Base-by-base conservation (phyloP, 2,329 filamentous ascomycete species). In the Aspergillus sp. region DNA sequence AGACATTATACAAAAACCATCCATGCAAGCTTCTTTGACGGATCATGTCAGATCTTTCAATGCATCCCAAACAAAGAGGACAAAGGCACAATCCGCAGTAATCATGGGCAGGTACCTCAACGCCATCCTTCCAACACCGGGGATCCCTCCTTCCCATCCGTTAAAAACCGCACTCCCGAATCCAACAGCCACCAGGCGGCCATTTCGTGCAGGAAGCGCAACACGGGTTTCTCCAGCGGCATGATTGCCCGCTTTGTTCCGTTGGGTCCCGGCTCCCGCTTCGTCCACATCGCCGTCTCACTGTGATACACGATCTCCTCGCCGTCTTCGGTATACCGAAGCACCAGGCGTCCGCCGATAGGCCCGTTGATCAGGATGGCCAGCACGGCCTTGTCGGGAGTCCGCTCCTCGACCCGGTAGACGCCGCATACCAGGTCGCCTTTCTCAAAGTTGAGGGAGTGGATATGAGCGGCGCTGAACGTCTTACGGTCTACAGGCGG, bases 151-250 rank as follows among this genome's bases (percentile, higher is more conserved):
- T 63, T 59, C 47, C 65, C 24, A 24, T 60, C 60, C 47, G 52
- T 58, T 56, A 72, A 33, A 61, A 68, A 71, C 19, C 45, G 46
- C 17, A 66, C 59, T 4, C 68, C 69, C 9, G 66, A 69, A 50
- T 68, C 68, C 48, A 72, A 47, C 51, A 72, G 58, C 67, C 68
- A 71, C 69, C 69, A 72, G 24, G 67, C 48, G 17, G 65, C 63
- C 30, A 64, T 57, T 48, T 72, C 68, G 54, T 72, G 67, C 50
- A 71, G 50, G 49, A 61, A 70, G 9, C 56, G 58, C n/a, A 64
- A 11, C 22, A 62, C n/a, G 11, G 52, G 52, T 14, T 55, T 62
- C 49, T 72, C 68, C 45, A 71, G 52, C 10, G 67, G 68, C 60
- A 72, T 59, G 16, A 22, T 50, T 20, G 49, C 47, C 9, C 16